A percentile compares a stretch with the other conserved stretches of the same genome.
phyloP scores from a whole-genome alignment of 257 asterid genomes.

The Verbena officinalis region DNA sequence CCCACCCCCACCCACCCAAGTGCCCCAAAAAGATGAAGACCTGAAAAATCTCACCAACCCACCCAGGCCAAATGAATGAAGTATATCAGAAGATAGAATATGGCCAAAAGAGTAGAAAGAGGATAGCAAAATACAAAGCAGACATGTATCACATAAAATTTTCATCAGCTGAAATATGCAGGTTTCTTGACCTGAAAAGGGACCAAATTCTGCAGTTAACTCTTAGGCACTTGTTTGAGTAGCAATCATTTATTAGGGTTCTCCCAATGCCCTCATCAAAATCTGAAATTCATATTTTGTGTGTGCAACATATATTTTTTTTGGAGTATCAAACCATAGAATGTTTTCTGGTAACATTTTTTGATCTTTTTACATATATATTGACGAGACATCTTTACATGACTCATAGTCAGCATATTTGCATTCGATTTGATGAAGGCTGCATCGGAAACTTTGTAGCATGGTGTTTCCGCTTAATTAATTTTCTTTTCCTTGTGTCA shows the following conservation, averaged over 20 bases:
- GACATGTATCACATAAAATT: background rate
- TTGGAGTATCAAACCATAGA: no score
- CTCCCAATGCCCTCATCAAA: no score
- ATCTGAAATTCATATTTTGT: background rate
- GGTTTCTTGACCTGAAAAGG: slow-evolving; percentile 5
- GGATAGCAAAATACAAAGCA: background rate
- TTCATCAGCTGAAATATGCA: slow-evolving; percentile 1
- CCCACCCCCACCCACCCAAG: background rate
- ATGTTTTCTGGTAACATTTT: no score
- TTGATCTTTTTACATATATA: no score
- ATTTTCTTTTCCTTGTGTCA: slow-evolving; percentile 23
- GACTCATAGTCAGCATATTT: no score
- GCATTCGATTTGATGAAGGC: no score
- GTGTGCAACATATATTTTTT: background rate
- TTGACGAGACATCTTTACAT: no score
- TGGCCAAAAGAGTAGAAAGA: background rate
- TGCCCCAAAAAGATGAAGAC: no score
- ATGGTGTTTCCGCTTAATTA: slow-evolving; percentile 30
- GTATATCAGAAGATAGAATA: background rate
- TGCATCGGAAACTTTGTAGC: no score
- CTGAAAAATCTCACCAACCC: no score
- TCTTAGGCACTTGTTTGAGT: slow-evolving; percentile 12
- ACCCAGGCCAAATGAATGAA: slow-evolving; percentile 5
- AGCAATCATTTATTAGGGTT: slow-evolving; percentile 3
- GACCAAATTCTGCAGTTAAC: background rate